Evolutionary conservation across 345 rosid species (phyloP).

Genomic region (Citrus inodora): DNA sequence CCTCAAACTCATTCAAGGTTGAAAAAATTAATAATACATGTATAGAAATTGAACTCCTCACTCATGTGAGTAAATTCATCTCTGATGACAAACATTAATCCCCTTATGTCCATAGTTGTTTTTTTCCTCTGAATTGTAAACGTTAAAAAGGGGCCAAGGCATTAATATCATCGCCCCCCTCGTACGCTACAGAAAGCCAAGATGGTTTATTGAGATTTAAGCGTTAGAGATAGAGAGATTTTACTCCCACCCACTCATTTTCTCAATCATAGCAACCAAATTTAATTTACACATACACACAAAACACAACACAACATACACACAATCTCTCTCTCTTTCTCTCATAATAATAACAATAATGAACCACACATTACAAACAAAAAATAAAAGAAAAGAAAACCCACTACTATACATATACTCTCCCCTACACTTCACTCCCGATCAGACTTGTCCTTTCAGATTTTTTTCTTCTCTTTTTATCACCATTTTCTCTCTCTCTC

Average conservation of each 20-base stretch:
- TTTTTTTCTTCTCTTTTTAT: slow-evolving; percentile 24
- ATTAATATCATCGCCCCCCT: slow-evolving; percentile 38
- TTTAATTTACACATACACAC: background rate
- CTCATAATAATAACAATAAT: background rate
- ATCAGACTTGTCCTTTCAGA: slow-evolving; percentile 40
- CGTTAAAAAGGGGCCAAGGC: slow-evolving; percentile 32
- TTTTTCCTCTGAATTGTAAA: slow-evolving; percentile 8
- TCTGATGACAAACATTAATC: too few species aligned
- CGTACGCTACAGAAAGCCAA: slow-evolving; percentile 49
- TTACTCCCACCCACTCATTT: slow-evolving; percentile 61
- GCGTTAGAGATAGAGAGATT: slow-evolving; percentile 5
- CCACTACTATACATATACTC: background rate
- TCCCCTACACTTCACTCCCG: slow-evolving; percentile 26
- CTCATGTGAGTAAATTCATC: too few species aligned
- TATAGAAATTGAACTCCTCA: too few species aligned
- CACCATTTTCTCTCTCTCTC: slow-evolving; percentile 8
- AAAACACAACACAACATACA: background rate
- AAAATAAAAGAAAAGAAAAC: background rate
- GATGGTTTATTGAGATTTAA: too few species aligned
- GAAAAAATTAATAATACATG: too few species aligned
- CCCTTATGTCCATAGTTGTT: too few species aligned
- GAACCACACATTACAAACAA: background rate
- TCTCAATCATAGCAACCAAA: slow-evolving; percentile 33
- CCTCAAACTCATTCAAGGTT: too few species aligned
- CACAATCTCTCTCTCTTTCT: slow-evolving; percentile 2